Evolutionary conservation across 805 yeast species (phyloP).

Genomic region (Candida silvatica): DNA sequence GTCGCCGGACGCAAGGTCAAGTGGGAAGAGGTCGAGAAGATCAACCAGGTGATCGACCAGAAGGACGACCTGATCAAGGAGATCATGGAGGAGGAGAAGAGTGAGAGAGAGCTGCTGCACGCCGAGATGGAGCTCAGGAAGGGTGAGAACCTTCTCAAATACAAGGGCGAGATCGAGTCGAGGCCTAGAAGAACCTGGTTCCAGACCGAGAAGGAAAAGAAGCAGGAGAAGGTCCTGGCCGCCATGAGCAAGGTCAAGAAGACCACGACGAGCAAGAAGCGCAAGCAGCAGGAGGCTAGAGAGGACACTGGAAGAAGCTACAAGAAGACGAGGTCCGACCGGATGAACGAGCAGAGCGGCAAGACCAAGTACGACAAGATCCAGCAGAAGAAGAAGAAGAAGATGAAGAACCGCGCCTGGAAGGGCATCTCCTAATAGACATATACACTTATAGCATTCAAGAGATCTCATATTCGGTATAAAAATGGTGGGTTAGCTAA

Average conservation of each 20-base stretch:
- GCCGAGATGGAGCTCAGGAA: conserved; percentile 89
- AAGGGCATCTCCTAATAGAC: too few species aligned
- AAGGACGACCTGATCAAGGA: conserved; percentile 61
- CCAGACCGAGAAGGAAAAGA: conserved; percentile 51
- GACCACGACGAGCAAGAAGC: conserved; percentile 56
- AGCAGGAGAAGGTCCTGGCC: conserved; percentile 26
- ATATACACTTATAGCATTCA: too few species aligned
- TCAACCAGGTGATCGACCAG: conserved; percentile 50
- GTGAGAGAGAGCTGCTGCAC: conserved; percentile 73
- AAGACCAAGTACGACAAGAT: conserved; percentile 26
- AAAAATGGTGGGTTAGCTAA: too few species aligned
- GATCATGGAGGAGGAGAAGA: conserved; percentile 78
- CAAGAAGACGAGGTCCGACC: conserved; percentile 73
- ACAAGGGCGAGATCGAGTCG: conserved; percentile 72
- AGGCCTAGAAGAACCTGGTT: conserved; percentile 98
- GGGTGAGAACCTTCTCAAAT: conserved; percentile 77
- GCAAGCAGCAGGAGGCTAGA: conserved; percentile 57
- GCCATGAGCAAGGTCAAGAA: conserved; percentile 36
- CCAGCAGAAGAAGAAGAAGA: conserved; percentile 22
- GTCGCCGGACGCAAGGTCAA: conserved; percentile 89
- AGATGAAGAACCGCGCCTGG: conserved; percentile 8
- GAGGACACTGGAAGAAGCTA: conserved; percentile 53
- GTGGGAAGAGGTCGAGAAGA: conserved; percentile 74
- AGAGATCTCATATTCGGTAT: too few species aligned
- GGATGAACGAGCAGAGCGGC: conserved; percentile 43